Evolutionary conservation across 768 basidiomycete species (phyloP).

Genomic region (Suillus hirtellus): DNA sequence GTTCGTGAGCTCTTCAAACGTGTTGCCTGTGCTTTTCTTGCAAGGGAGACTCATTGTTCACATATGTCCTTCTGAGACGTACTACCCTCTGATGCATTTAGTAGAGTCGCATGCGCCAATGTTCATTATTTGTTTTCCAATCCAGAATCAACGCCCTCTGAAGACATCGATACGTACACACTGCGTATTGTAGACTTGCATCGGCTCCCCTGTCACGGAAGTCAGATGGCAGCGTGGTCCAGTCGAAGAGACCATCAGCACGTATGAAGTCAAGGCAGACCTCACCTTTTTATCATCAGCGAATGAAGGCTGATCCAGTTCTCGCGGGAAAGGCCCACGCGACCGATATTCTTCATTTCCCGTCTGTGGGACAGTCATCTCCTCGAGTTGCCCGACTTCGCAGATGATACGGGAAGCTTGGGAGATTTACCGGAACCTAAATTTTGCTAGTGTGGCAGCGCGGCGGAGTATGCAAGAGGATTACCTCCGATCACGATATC

Average conservation of each 20-base stretch:
- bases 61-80: constrained; percentile 17
- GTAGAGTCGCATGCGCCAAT: constrained; percentile 10
- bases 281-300: background rate
- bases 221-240: background rate
- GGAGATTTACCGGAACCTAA: background rate
- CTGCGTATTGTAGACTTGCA: constrained; percentile 8
- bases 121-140: background rate
- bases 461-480: background rate
- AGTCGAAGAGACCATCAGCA: background rate
- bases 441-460: background rate
- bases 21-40: background rate
- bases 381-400: background rate
- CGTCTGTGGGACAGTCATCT: background rate
- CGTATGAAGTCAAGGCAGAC: background rate
- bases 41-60: background rate
- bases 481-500: background rate
- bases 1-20: background rate
- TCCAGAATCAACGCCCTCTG: constrained; percentile 31
- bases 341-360: background rate
- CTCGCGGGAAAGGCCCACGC: background rate
- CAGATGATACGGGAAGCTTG: background rate
- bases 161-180: constrained; percentile 24
- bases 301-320: background rate
- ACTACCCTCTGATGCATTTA: constrained; percentile 24
- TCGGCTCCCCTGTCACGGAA: background rate